These are phyloP conservation scores for Elongisporangium undulatum DNA, from an alignment of 352 stramenopile genomes.

Conservation along the genomic window DNA sequence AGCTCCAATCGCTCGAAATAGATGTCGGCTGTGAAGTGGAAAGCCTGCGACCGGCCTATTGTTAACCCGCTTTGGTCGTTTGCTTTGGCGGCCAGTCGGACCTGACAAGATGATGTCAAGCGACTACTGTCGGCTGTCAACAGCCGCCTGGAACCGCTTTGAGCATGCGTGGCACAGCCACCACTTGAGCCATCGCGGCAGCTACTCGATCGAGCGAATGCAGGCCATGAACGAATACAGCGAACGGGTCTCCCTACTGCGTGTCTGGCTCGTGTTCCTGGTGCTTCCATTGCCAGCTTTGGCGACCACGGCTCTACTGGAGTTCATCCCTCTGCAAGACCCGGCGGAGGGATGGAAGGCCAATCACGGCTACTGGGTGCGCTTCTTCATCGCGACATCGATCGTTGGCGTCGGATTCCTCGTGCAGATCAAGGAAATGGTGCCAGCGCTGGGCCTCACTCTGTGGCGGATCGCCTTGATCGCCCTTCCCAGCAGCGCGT, in stretches of 20 bases:
- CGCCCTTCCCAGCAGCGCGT: not conserved
- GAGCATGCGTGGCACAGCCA: conserved; percentile 14
- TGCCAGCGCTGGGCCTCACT: not conserved
- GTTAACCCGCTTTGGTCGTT: too few species aligned
- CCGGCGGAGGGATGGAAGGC: conserved; percentile 11
- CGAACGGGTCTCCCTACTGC: conserved; percentile 4
- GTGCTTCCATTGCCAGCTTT: conserved; percentile 10
- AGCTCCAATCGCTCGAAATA: too few species aligned
- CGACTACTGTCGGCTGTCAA: too few species aligned
- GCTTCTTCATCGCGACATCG: not conserved
- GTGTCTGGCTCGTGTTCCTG: conserved; percentile 9
- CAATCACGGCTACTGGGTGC: conserved; percentile 20
- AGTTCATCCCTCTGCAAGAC: conserved; percentile 12
- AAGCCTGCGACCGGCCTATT: too few species aligned
- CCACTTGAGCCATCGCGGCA: conserved; percentile 25
- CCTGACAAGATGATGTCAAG: too few species aligned
- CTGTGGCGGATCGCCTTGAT: not conserved
- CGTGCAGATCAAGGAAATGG: not conserved
- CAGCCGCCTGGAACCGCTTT: not conserved
- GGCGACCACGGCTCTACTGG: not conserved
- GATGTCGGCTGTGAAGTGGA: too few species aligned
- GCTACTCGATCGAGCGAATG: conserved; percentile 28
- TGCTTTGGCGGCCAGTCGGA: too few species aligned
- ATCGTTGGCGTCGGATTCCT: not conserved
- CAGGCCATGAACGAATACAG: conserved; percentile 23